Base-by-base conservation (phyloP, 805 yeast genomes). In the Sungouiozyma ichnusensis region DNA sequence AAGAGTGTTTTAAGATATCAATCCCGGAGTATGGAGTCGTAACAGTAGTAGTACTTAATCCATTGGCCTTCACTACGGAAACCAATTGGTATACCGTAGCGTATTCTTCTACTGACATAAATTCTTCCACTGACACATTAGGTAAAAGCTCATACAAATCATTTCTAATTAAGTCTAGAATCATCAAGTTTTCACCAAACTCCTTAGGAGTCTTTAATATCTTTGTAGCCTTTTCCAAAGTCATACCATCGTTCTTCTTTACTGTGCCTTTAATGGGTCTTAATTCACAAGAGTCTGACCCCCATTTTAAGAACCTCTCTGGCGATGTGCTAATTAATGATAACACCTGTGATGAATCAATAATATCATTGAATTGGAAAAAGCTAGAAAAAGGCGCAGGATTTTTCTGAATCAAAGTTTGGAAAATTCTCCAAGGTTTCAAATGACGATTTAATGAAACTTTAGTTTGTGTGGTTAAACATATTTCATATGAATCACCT, bases 241-340 rank as follows among this genome's bases (percentile, higher is more conserved):
- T 69, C 65, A 82, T 69, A 0, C 63, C 72, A 0, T 70, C 64
- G 0, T 74, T 63, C 51, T 85, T 86, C 50, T 71, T 76, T 2
- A 92, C 95, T 0, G 99, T 92, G 3, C 99, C 99, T 59, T 92
- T 92, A 43, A 92, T 92, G 1, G 99, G 99, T 42, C 97, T 70
- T 55, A 92, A 70, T 61, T 92, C 94, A 44, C 92, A 82, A 0
- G 60, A 55, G 9, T 62, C 56, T 17, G 68, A 59, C 42, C 71
- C 71, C 96, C 97, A 94, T 2, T 80, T 73, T 40, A 94, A 57
- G 54, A 92, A 94, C 48, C 98, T 68, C 60, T 92, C 99, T 0
- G 99, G 99, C 0, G 97, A 90, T 0, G 96, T 81, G 2, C 95
- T 85, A 2, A 90, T 68, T 27, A 92, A 64, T 11, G 71, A 67